A percentile compares a stretch with the other conserved stretches of the same genome.
These are phyloP conservation scores for Penicillium diatomitis DNA, from an alignment of 495 filamentous ascomycete species.

Conservation along the genomic window DNA sequence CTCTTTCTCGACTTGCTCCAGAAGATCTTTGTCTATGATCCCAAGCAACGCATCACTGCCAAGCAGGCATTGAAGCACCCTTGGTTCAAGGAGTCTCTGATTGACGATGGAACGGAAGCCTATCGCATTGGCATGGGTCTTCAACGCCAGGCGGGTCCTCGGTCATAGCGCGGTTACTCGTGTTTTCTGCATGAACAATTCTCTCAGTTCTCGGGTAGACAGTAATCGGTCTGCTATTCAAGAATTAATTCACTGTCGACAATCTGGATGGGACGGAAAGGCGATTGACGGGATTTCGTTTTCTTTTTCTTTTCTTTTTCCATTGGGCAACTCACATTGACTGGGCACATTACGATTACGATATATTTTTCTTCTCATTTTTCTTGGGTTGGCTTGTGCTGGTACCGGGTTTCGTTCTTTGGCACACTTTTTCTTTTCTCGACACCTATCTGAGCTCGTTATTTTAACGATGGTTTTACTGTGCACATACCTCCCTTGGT, in stretches of 20 bases:
- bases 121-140: conserved; percentile 51
- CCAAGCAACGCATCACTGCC: conserved; percentile 79
- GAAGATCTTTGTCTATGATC: conserved; percentile 93
- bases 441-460: background rate
- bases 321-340: conserved; percentile 21
- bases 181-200: conserved; percentile 11
- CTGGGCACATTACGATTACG: conserved; percentile 20
- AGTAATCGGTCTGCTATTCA: conserved; percentile 1
- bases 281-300: too few relatives aligned
- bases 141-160: conserved; percentile 18
- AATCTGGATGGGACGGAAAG: too few relatives aligned
- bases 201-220: conserved; percentile 15
- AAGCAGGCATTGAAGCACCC: conserved; percentile 84
- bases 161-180: conserved; percentile 6
- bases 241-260: too few relatives aligned
- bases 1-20: conserved; percentile 81
- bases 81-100: conserved; percentile 81
- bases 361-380: conserved; percentile 9
- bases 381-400: background rate
- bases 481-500: too few relatives aligned
- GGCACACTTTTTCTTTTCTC: too few relatives aligned
- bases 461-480: background rate
- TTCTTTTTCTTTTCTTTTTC: conserved; percentile 12
- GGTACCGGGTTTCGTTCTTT: too few relatives aligned
- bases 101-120: conserved; percentile 93